Evolutionary conservation across 1,284 basidiomycete genomes (phyloP).

Genomic region (Thelephora terrestris): DNA sequence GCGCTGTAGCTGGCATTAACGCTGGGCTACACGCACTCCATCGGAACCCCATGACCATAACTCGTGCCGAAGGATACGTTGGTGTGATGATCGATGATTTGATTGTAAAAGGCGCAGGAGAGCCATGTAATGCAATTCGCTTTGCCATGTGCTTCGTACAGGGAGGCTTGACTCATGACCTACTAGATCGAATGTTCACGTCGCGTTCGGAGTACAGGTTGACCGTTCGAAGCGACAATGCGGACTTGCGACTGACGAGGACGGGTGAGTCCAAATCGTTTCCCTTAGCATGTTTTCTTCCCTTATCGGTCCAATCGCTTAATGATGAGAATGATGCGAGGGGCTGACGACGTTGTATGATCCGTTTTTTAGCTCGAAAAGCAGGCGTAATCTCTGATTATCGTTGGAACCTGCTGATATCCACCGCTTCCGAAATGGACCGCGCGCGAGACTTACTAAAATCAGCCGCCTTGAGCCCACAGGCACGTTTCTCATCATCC

Average conservation of each 20-base stretch:
- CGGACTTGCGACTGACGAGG: slow-evolving; percentile 71
- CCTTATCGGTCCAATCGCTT: slow-evolving; percentile 3
- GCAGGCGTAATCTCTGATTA: slow-evolving; percentile 53
- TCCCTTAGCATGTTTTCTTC: background rate
- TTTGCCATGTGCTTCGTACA: background rate
- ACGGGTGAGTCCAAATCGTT: slow-evolving; percentile 37
- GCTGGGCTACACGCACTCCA: slow-evolving; percentile 63
- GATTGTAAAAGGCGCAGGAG: slow-evolving; percentile 78
- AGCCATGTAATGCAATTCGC: slow-evolving; percentile 53
- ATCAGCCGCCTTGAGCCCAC: slow-evolving; percentile 42
- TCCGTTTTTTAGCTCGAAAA: slow-evolving; percentile 29
- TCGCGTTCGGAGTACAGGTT: slow-evolving; percentile 85
- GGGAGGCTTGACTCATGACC: background rate
- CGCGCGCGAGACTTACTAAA: slow-evolving; percentile 43
- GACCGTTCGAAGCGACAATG: slow-evolving; percentile 81
- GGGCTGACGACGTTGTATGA: background rate
- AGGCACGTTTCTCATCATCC: slow-evolving; percentile 29
- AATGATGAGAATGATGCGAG: background rate
- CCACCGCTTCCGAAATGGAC: slow-evolving; percentile 39
- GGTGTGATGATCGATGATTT: slow-evolving; percentile 91
- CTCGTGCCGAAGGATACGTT: slow-evolving; percentile 73
- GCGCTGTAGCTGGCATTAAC: slow-evolving; percentile 77
- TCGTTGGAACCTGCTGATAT: slow-evolving; percentile 49
- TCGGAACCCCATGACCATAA: slow-evolving; percentile 51
- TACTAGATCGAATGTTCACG: slow-evolving; percentile 84